These are phyloP conservation scores for Lepiota venenata DNA, from an alignment of 768 basidiomycete genomes.

Conservation along the genomic window DNA sequence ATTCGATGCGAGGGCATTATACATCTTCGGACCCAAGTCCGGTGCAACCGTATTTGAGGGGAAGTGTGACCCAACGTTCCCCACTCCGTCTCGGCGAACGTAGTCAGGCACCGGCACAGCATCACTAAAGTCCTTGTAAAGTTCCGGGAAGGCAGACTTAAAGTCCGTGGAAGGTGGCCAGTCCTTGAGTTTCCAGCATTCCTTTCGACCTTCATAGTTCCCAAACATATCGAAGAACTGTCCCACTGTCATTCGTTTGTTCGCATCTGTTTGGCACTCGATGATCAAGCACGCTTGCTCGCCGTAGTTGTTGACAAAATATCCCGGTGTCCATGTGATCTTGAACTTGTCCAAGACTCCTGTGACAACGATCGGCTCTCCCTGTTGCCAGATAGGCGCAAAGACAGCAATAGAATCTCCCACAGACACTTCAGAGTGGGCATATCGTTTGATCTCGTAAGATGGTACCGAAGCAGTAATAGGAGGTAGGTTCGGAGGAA, in stretches of 20 bases:
- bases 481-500: constrained; percentile 22
- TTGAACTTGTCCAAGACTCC: constrained; percentile 59
- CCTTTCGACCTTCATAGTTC: constrained; percentile 49
- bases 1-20: constrained; percentile 80
- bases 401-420: constrained; percentile 39
- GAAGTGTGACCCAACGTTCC: constrained; percentile 89
- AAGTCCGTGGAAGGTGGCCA: constrained; percentile 93
- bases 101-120: constrained; percentile 88
- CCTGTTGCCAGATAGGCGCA: constrained; percentile 65
- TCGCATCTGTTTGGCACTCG: constrained; percentile 77
- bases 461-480: constrained; percentile 34
- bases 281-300: constrained; percentile 65
- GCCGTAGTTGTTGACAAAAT: constrained; percentile 70
- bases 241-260: constrained; percentile 58
- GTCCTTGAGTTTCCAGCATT: constrained; percentile 85
- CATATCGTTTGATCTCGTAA: constrained; percentile 43
- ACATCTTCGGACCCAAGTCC: constrained; percentile 92
- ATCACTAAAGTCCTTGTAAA: constrained; percentile 81
- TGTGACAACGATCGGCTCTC: constrained; percentile 78
- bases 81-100: constrained; percentile 84
- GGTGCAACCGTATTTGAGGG: constrained; percentile 75
- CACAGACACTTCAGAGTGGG: constrained; percentile 48
- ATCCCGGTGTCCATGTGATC: constrained; percentile 78
- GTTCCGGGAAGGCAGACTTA: constrained; percentile 74
- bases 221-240: constrained; percentile 85